phyloP scores from a whole-genome alignment of 176 grass and related monocot genomes.

The Ensete glaucum region DNA sequence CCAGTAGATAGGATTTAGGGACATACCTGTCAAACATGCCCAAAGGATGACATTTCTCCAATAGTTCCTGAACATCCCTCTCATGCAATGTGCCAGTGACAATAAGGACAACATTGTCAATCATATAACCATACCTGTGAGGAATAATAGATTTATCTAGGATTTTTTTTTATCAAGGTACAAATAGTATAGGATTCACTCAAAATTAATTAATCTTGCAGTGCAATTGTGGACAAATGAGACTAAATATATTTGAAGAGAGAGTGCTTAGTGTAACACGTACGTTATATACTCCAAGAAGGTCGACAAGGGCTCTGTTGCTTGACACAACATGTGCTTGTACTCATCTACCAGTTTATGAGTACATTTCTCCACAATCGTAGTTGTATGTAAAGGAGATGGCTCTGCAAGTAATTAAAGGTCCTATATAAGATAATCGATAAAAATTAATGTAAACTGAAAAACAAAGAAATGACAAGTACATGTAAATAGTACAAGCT shows the following conservation, averaged over 20 bases:
- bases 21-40: conserved; percentile 99
- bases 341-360: conserved; percentile 97
- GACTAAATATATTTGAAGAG: neutral
- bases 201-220: neutral
- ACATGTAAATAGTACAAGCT: neutral
- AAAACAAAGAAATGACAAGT: neutral
- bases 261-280: neutral
- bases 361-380: conserved; percentile 94
- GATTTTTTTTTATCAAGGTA: neutral
- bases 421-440: conserved; percentile 3
- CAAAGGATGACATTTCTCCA: conserved; percentile 98
- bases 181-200: neutral
- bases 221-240: neutral
- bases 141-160: neutral
- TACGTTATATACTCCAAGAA: conserved; percentile 97
- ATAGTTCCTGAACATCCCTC: conserved; percentile 89
- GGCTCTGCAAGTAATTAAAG: conserved; percentile 51
- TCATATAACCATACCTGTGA: conserved; percentile 82
- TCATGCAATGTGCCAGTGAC: conserved; percentile 95
- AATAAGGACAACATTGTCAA: conserved; percentile 98
- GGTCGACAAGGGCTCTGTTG: conserved; percentile 81
- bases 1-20: neutral
- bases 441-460: neutral
- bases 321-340: conserved; percentile 97
- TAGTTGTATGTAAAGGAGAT: conserved; percentile 98